Base-by-base conservation (phyloP, 805 yeast species). In the Saturnispora kantuleensis region DNA sequence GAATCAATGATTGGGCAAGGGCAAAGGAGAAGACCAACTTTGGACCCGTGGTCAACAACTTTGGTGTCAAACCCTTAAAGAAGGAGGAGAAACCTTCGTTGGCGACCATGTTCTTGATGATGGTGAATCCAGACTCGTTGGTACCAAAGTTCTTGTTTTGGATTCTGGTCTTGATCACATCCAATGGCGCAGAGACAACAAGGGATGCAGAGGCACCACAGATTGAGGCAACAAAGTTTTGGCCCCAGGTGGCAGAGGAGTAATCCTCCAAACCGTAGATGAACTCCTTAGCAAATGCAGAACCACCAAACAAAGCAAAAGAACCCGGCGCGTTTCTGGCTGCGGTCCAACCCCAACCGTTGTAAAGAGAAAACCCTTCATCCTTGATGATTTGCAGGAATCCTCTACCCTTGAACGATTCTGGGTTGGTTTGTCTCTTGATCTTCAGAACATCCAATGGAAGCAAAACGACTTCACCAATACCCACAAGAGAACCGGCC, bases 331-430 rank as follows among this genome's bases (percentile, higher is more conserved):
- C 97, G 64, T 93, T 93, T 77, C 99, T 83, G 37, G 99, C 99
- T 55, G 95, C 95, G 48, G 99, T 93, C 99, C 99, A 93, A 47
- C 97, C 97, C 95, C 97, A 89, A 53, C 99, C 99, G 63, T 96
- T 76, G 71, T 93, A 93, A 55, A 93, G 73, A 18, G 93, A 87
- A 48, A 87, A 74, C 15, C 98, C 97, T 69, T 93, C 98, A 62
- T 93, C 98, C 45, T 71, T 60, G 49, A 93, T 62, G 58, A 93
- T 86, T 66, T 76, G 83, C 54, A 89, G 49, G 69, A 93, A 89
- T 10, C 98, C 97, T 71, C 98, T 84, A 56, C 99, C 99, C 67
- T 81, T 83, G 77, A 93, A 93, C n/a, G 97, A 71, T 67, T 90
- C 98, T n/a, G 99, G 99, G 73, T 93, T 93, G 45, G 99, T 93